A percentile compares a stretch with the other conserved stretches of the same genome.
Evolutionary conservation across 2,329 filamentous ascomycete genomes (phyloP).

Genomic region (Epichloe gansuensis): DNA sequence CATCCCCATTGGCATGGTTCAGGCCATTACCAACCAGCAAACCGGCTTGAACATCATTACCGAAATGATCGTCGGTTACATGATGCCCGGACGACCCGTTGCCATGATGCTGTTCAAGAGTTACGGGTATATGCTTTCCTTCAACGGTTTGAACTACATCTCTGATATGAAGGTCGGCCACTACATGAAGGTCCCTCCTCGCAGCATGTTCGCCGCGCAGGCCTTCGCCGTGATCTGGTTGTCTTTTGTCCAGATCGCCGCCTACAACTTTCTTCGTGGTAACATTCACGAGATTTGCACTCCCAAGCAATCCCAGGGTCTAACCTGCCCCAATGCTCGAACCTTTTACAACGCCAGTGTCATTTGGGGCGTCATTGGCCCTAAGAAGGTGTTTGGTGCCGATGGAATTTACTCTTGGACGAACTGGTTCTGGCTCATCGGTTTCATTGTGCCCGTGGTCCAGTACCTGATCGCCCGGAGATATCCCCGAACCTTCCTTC

Average conservation of each 20-base stretch:
- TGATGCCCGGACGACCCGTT: constrained; percentile 32
- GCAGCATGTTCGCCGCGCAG: constrained; percentile 34
- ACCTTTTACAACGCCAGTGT: constrained; percentile 49
- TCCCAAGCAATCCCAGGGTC: constrained; percentile 31
- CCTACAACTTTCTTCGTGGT: constrained; percentile 28
- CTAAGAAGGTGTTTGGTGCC: constrained; percentile 20
- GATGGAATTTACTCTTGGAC: constrained; percentile 32
- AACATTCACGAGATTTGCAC: constrained; percentile 42
- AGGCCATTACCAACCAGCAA: constrained; percentile 36
- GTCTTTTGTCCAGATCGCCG: constrained; percentile 24
- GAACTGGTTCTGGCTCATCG: constrained; percentile 44
- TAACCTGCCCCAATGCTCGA: constrained; percentile 42
- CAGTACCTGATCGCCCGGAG: constrained; percentile 35
- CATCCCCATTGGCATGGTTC: constrained; percentile 31
- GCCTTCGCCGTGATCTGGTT: constrained; percentile 28
- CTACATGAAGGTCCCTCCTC: constrained; percentile 41
- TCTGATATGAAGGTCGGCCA: constrained; percentile 39
- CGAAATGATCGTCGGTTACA: constrained; percentile 36
- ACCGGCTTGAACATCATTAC: constrained; percentile 36
- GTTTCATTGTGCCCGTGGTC: constrained; percentile 31
- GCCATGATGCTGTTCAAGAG: constrained; percentile 39
- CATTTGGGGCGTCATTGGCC: constrained; percentile 47
- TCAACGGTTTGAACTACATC: constrained; percentile 33
- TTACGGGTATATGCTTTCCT: constrained; percentile 32
- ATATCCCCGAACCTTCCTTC: constrained; percentile 32